Percentiles rank a stretch among this genome's conserved stretches.
phyloP scores from a whole-genome alignment of 2,329 filamentous ascomycete genomes.

The Ceratocystis papillata region DNA sequence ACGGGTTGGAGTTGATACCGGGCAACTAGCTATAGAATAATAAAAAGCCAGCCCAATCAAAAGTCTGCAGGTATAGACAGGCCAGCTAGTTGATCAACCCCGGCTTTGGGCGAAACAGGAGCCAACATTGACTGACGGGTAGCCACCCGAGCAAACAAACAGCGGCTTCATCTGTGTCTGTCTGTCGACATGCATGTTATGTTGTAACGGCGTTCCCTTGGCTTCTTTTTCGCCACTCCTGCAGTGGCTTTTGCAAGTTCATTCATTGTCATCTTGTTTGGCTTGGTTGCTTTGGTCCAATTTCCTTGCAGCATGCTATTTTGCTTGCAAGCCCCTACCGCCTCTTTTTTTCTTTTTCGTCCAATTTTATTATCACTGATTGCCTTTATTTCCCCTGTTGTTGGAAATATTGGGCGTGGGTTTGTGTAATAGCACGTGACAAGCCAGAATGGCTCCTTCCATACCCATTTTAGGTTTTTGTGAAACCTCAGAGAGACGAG shows the following conservation, averaged over 20 bases:
- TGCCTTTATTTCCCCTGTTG: neutral
- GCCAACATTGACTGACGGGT: constrained; percentile 5
- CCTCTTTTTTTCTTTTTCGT: neutral
- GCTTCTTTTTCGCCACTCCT: constrained; percentile 5
- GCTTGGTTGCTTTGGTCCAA: neutral
- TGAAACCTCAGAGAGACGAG: constrained; percentile 8
- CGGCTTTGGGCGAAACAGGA: constrained; percentile 7
- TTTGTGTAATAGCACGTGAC: constrained; percentile 18
- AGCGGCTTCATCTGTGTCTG: neutral
- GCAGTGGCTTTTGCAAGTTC: neutral
- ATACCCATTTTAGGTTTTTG: constrained; percentile 16
- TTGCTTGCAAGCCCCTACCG: neutral
- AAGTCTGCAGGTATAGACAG: neutral
- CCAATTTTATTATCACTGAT: neutral
- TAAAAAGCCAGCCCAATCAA: neutral
- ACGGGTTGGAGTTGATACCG: neutral
- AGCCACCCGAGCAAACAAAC: constrained; percentile 13
- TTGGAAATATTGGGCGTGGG: constrained; percentile 6
- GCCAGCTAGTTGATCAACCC: neutral
- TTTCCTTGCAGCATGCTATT: neutral
- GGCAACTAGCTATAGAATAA: neutral
- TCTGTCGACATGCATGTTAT: constrained; percentile 11
- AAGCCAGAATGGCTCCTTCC: neutral
- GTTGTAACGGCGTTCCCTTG: constrained; percentile 9
- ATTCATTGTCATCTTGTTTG: neutral